Percentiles rank a stretch among this genome's conserved stretches.
These are phyloP conservation scores for Arthrobotrys megalospora DNA, from an alignment of 2,329 filamentous ascomycete species.

Conservation along the genomic window DNA sequence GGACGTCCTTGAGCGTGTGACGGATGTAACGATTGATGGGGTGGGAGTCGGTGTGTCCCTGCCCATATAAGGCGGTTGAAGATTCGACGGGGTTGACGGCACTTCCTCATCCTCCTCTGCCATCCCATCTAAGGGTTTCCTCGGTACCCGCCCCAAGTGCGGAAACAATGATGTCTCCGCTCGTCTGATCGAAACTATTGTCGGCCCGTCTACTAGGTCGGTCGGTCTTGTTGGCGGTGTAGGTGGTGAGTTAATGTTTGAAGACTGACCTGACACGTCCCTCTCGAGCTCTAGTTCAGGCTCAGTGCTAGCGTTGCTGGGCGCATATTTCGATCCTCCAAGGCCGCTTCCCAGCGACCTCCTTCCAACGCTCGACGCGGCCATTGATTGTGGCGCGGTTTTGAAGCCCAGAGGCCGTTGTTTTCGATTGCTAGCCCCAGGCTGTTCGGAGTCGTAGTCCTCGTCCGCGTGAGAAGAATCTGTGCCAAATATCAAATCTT, in stretches of 20 bases:
- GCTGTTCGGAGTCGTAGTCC: slow-evolving; percentile 58
- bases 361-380: slow-evolving; percentile 51
- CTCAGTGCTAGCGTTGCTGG: slow-evolving; percentile 53
- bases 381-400: slow-evolving; percentile 60
- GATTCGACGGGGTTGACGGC: slow-evolving; percentile 56
- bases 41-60: slow-evolving; percentile 57
- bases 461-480: slow-evolving; percentile 57
- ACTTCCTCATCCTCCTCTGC: slow-evolving; percentile 57
- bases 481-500: slow-evolving; percentile 54
- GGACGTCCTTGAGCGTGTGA: slow-evolving; percentile 59
- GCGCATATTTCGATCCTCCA: slow-evolving; percentile 50
- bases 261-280: slow-evolving; percentile 51
- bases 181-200: slow-evolving; percentile 54
- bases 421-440: slow-evolving; percentile 21
- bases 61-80: slow-evolving; percentile 32
- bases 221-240: slow-evolving; percentile 46
- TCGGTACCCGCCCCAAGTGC: slow-evolving; percentile 39
- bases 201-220: slow-evolving; percentile 42
- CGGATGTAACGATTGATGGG: slow-evolving; percentile 54
- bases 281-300: slow-evolving; percentile 49
- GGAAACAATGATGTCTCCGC: slow-evolving; percentile 61
- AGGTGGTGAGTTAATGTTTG: slow-evolving; percentile 42
- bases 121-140: slow-evolving; percentile 43
- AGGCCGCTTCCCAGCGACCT: slow-evolving; percentile 47
- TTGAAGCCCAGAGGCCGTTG: slow-evolving; percentile 35